These are phyloP conservation scores for Dactylellina parvicollis DNA, from an alignment of 2,329 filamentous ascomycete genomes.

Conservation along the genomic window DNA sequence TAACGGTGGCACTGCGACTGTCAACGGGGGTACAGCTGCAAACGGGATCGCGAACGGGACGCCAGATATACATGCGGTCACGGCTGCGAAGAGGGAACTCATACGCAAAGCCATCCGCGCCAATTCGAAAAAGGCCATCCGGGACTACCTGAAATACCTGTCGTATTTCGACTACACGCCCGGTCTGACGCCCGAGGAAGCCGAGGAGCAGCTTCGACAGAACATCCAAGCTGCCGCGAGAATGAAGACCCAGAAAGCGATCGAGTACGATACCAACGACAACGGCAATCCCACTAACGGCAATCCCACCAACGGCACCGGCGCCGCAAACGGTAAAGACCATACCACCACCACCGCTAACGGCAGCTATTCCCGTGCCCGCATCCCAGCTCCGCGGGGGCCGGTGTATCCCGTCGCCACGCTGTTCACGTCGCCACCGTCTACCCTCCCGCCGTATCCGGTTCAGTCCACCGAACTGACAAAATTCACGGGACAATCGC, in stretches of 20 bases:
- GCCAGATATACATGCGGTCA: conserved; percentile 17
- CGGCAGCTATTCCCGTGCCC: conserved; percentile 23
- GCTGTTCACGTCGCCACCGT: conserved; percentile 75
- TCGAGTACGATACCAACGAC: conserved; percentile 35
- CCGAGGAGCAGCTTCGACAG: conserved; percentile 41
- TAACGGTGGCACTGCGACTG: too few relatives aligned
- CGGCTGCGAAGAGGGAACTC: conserved; percentile 64
- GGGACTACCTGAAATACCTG: conserved; percentile 78
- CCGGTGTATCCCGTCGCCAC: conserved; percentile 69
- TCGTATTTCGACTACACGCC: conserved; percentile 82
- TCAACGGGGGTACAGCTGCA: conserved; percentile 43
- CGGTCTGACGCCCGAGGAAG: conserved; percentile 69
- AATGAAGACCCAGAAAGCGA: conserved; percentile 45
- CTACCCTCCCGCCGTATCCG: conserved; percentile 75
- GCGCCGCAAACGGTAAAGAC: background rate
- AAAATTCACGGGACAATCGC: conserved; percentile 58
- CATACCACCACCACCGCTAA: conserved; percentile 51
- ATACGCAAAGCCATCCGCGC: conserved; percentile 75
- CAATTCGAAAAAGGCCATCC: conserved; percentile 78
- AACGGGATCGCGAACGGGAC: conserved; percentile 11
- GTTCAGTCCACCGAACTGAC: conserved; percentile 57
- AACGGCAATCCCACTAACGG: conserved; percentile 57
- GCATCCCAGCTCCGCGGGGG: conserved; percentile 59
- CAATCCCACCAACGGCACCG: too few relatives aligned
- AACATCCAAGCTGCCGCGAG: conserved; percentile 41